Evolutionary conservation across 345 rosid species (phyloP), one percentile per base, ranked within the genome.

Genomic region (Gossypium mustelinum): DNA sequence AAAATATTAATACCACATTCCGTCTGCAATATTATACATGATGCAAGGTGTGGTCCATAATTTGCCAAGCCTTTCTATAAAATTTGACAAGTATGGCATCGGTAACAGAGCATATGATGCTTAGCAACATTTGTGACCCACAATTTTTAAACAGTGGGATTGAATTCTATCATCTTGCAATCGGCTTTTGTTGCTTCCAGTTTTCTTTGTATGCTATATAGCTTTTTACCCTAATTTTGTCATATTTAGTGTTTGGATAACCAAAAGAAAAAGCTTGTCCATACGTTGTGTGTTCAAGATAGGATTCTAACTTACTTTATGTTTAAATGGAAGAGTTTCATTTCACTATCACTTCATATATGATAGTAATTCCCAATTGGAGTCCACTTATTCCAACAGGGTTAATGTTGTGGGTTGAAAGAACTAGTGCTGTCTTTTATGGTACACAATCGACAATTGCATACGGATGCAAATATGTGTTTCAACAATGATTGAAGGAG

Each of bases 401-500:
- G 13, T 67, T 68, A 7, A 68, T 27, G 59, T 18, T 20, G n/a
- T 44, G 56, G 71, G 47, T 11, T 22, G 63, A 72, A 56, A 54
- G 22, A 54, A 20, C 24, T 44, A 45, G 24, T 22, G 57, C 76
- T 73, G 55, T 78, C 47, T 24, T n/a, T 54, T 29, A 4, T 66
- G 66, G 50, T 65, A 58, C 76, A 63, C 73, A 68, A 73, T 50
- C 67, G 51, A 58, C 74, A 20, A 22, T 10, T 52, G 43, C 62
- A 44, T 29, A 63, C 48, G 11, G 8, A 50, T 78, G 79, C 63
- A 71, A 54, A 59, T 50, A 56, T 52, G 22, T 55, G 45, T 47
- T 54, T 25, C 24, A 22, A 78, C 55, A 43, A 44, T 2, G 76
- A 70, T 44, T 17, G 55, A 25, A 27, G 2, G 13, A n/a, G 58